A percentile compares a stretch with the other conserved stretches of the same genome.
phyloP scores from a whole-genome alignment of 192 early-diverging fungal genomes.

The Phycomyces blakesleeanus region DNA sequence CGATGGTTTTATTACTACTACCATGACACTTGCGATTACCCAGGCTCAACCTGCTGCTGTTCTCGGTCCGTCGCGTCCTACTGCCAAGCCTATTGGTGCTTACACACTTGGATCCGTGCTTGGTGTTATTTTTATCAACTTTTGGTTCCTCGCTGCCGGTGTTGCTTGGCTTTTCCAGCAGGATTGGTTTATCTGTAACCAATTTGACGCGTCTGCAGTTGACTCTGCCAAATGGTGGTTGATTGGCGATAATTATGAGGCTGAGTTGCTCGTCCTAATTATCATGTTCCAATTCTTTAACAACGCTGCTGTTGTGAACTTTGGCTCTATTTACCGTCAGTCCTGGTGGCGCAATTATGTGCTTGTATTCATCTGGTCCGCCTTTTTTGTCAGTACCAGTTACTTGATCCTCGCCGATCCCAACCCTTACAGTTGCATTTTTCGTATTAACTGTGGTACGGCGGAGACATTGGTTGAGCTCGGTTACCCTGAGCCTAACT shows the following conservation, averaged over 20 bases:
- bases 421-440: slow-evolving; percentile 48
- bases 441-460: slow-evolving; percentile 73
- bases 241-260: slow-evolving; percentile 77
- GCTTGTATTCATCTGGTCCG: slow-evolving; percentile 50
- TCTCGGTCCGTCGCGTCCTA: slow-evolving; percentile 61
- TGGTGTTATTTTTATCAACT: slow-evolving; percentile 71
- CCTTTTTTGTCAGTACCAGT: slow-evolving; percentile 47
- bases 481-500: slow-evolving; percentile 30
- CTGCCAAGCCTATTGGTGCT: slow-evolving; percentile 69
- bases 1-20: slow-evolving; percentile 62
- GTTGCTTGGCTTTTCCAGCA: slow-evolving; percentile 65
- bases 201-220: slow-evolving; percentile 65
- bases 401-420: slow-evolving; percentile 56
- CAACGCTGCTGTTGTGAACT: slow-evolving; percentile 65
- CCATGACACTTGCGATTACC: slow-evolving; percentile 63
- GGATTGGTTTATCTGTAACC: slow-evolving; percentile 72
- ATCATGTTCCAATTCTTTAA: slow-evolving; percentile 72
- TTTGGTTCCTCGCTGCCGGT: slow-evolving; percentile 52
- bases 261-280: slow-evolving; percentile 56
- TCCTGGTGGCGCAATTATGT: slow-evolving; percentile 62
- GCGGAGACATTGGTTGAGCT: slow-evolving; percentile 35
- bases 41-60: slow-evolving; percentile 54
- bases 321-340: slow-evolving; percentile 62
- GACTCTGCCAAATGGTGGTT: slow-evolving; percentile 76
- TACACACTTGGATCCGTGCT: slow-evolving; percentile 68